Conservation (phyloP, 139 green algal species). For the Chloropicon primus region DNA sequence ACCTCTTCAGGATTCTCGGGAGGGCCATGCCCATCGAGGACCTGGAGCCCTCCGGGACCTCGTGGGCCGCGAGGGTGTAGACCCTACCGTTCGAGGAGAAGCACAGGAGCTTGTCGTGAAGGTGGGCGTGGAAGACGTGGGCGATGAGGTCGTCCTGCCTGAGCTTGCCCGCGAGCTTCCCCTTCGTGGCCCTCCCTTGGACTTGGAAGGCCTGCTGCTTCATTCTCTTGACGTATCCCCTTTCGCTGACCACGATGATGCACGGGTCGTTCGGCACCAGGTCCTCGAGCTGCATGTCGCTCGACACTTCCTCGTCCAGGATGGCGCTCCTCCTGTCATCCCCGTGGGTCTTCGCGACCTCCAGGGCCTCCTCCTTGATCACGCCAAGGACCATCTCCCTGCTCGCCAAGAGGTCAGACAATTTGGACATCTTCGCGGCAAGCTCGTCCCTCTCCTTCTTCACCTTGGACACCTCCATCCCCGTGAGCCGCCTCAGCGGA, state of each 20-base stretch:
- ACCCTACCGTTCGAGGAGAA: constrained; percentile 46
- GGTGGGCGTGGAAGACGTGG: constrained; percentile 20
- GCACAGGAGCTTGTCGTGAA: constrained; percentile 64
- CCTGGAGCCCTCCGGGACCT: constrained; percentile 40
- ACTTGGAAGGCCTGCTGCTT: constrained; percentile 33
- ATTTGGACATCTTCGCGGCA: constrained; percentile 19
- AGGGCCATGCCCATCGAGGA: not conserved
- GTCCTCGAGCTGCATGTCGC: constrained; percentile 27
- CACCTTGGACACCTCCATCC: constrained; percentile 55
- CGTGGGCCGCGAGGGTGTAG: constrained; percentile 40
- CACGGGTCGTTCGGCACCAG: constrained; percentile 42
- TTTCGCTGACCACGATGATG: constrained; percentile 46
- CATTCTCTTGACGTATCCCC: constrained; percentile 84
- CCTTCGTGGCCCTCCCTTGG: constrained; percentile 18
- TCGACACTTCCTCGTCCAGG: constrained; percentile 4
- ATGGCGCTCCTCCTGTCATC: constrained; percentile 36
- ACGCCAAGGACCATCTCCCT: constrained; percentile 35
- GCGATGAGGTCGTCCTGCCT: constrained; percentile 24
- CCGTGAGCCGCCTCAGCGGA: constrained; percentile 69
- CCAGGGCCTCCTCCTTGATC: constrained; percentile 39
- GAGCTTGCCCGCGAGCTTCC: constrained; percentile 35
- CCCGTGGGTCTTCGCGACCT: constrained; percentile 44
- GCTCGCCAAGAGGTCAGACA: constrained; percentile 36
- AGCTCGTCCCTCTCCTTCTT: constrained; percentile 48
- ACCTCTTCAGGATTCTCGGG: constrained; percentile 3